These are phyloP conservation scores for Ceratobasidium sp. DNA, from an alignment of 1,284 basidiomycete species.

Conservation along the genomic window DNA sequence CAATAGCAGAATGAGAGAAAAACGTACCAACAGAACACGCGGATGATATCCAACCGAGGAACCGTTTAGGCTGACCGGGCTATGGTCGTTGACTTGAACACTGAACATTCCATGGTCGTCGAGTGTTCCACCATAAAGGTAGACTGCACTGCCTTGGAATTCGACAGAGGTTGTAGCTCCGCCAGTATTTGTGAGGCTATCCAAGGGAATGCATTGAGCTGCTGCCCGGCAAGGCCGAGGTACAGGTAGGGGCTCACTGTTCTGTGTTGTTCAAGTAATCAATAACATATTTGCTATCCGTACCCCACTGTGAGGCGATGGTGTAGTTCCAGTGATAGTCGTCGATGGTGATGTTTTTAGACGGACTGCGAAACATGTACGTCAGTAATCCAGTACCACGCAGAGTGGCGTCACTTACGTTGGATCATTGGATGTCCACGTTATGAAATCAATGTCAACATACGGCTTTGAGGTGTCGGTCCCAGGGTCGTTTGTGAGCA, in stretches of 20 bases:
- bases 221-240: background rate
- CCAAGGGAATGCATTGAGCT: background rate
- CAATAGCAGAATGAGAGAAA: background rate
- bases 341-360: conserved; percentile 9
- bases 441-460: conserved; percentile 26
- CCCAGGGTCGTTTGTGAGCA: conserved; percentile 4
- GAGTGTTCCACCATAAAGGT: conserved; percentile 14
- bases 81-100: conserved; percentile 13
- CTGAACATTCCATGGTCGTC: conserved; percentile 25
- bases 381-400: background rate
- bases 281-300: background rate
- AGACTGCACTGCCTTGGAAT: conserved; percentile 17
- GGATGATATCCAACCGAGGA: background rate
- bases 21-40: conserved; percentile 8
- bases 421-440: conserved; percentile 28
- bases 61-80: conserved; percentile 4
- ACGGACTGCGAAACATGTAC: background rate
- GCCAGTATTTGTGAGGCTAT: conserved; percentile 6
- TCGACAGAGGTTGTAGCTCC: conserved; percentile 3
- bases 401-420: conserved; percentile 1
- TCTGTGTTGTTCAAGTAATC: conserved; percentile 10
- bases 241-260: conserved; percentile 5
- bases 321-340: background rate
- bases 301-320: background rate
- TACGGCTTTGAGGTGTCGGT: background rate